Evolutionary conservation across 1,139 yeast species (phyloP).

Genomic region (Magnusiomyces tetraspermus): DNA sequence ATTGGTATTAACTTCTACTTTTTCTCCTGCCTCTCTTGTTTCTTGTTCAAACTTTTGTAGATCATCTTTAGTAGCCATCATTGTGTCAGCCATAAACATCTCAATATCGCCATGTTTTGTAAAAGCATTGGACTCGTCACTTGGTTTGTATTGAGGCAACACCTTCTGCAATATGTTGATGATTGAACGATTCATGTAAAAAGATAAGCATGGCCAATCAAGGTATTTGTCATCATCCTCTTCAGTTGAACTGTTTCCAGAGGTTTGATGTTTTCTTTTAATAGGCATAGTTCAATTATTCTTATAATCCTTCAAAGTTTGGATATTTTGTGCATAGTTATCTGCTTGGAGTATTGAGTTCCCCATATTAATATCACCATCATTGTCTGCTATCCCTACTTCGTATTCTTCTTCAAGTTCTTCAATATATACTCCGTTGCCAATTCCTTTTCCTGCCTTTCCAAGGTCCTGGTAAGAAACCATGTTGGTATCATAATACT

Average conservation of each 20-base stretch:
- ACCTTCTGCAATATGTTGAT: neutral
- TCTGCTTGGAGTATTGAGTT: too few species aligned
- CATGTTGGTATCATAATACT: neutral
- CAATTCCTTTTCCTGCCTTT: neutral
- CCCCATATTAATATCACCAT: neutral
- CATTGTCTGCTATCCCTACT: neutral
- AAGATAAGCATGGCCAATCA: neutral
- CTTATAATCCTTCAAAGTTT: neutral
- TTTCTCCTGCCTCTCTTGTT: neutral
- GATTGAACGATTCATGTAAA: neutral
- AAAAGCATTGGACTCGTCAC: neutral
- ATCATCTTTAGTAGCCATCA: slow-evolving; percentile 1
- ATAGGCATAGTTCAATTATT: neutral
- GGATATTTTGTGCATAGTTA: too few species aligned
- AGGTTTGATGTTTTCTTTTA: neutral
- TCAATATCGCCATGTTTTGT: neutral
- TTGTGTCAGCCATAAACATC: neutral
- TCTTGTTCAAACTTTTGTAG: neutral
- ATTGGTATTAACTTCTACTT: neutral
- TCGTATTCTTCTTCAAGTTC: neutral
- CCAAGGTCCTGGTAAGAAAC: neutral
- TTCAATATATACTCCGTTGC: neutral
- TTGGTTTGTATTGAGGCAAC: neutral
- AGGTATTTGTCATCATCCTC: neutral
- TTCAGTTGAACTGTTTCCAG: too few species aligned